A percentile compares a stretch with the other conserved stretches of the same genome.
Conservation (phyloP, 2,329 filamentous ascomycete genomes). For the Thielaviopsis euricoi region DNA sequence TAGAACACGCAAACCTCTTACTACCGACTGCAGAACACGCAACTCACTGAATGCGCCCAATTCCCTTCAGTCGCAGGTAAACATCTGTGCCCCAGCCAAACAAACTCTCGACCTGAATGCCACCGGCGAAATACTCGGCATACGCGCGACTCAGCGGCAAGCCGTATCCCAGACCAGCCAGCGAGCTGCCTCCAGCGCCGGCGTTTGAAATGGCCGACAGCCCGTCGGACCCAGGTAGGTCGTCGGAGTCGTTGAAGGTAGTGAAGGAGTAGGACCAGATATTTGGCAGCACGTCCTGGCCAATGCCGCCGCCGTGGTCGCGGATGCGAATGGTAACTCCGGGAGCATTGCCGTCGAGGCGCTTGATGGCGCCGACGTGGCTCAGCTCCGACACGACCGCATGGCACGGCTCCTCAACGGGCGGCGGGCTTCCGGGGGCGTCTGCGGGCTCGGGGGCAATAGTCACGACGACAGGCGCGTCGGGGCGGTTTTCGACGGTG, state of each 20-base stretch:
- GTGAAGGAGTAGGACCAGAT: conserved; percentile 98
- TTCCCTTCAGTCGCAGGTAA: conserved; percentile 47
- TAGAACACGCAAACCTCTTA: no score
- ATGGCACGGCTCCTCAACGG: conserved; percentile 7
- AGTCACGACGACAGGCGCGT: conserved; percentile 72
- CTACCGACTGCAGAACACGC: no score
- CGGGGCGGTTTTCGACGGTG: conserved; percentile 69
- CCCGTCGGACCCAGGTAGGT: conserved; percentile 22
- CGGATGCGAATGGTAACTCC: conserved; percentile 91
- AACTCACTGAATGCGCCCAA: conserved; percentile 39
- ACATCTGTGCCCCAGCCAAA: conserved; percentile 80
- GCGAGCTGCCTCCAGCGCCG: conserved; percentile 60
- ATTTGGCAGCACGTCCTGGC: conserved; percentile 63
- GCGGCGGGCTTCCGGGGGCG: conserved; percentile 15
- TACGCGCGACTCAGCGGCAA: conserved; percentile 82
- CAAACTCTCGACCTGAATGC: conserved; percentile 85
- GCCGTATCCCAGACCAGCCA: conserved; percentile 87
- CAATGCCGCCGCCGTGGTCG: conserved; percentile 87
- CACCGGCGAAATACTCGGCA: conserved; percentile 94
- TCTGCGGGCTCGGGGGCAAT: conserved; percentile 52
- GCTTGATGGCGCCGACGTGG: conserved; percentile 26
- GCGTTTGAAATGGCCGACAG: conserved; percentile 61
- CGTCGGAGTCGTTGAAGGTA: conserved; percentile 54
- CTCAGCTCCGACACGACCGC: neutral
- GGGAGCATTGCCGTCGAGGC: conserved; percentile 49